phyloP scores from a whole-genome alignment of 345 rosid genomes.

The Sonneratia caseolaris region DNA sequence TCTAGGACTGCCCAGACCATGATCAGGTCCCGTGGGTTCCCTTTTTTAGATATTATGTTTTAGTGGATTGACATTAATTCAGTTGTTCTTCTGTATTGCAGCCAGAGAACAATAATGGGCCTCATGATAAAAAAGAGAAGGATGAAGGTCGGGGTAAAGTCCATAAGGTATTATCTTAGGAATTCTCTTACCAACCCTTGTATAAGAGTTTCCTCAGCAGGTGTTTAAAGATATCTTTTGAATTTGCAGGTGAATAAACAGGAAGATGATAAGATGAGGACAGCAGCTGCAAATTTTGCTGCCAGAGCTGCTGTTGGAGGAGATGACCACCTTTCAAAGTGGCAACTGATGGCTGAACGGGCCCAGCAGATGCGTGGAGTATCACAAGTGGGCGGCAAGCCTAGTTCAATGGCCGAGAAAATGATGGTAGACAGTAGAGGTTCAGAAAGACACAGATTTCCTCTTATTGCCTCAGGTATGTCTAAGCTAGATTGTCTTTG shows the following conservation, averaged over 20 bases:
- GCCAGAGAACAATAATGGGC: constrained; percentile 57
- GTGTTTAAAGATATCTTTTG: background rate
- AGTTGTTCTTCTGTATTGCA: constrained; percentile 26
- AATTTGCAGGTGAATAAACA: constrained; percentile 64
- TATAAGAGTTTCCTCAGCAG: background rate
- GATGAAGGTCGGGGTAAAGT: constrained; percentile 58
- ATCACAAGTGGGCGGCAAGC: constrained; percentile 28
- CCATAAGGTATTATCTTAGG: constrained; percentile 41
- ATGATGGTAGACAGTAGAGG: constrained; percentile 29
- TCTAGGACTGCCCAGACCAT: background rate
- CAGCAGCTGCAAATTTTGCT: constrained; percentile 95
- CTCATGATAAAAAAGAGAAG: constrained; percentile 73
- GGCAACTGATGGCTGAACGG: constrained; percentile 97
- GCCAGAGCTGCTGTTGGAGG: constrained; percentile 96
- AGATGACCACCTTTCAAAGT: constrained; percentile 78
- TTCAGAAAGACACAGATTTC: background rate
- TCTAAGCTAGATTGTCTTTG: background rate
- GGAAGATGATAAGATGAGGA: constrained; percentile 96
- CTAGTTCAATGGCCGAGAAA: constrained; percentile 45
- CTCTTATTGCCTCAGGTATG: background rate
- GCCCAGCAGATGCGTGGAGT: constrained; percentile 77
- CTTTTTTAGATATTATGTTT: background rate
- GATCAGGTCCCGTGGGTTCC: background rate
- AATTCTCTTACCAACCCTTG: background rate
- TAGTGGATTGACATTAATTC: background rate